Base-by-base conservation (phyloP, 2,329 filamentous ascomycete species). In the Chalaropsis thielavioides region DNA sequence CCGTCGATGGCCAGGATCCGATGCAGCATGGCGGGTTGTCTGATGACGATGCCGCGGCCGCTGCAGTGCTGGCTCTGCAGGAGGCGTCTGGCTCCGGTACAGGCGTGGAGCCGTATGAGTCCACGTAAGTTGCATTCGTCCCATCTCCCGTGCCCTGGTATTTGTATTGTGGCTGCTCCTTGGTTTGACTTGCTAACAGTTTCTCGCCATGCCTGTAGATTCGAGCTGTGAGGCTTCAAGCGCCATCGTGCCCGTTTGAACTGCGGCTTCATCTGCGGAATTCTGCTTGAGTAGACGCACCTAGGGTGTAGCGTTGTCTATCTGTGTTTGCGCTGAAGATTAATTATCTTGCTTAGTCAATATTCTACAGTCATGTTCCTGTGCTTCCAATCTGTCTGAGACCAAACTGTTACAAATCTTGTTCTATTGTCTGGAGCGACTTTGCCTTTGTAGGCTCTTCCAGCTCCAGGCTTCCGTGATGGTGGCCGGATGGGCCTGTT, bases 101-200 rank as follows among this genome's bases (percentile, higher is more conserved):
- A 13, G 61, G 43, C 43, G 61, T 62, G 17, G 61, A 62, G 61
- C 41, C 27, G 61, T 62, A 38, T 17, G 61, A 62, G 31, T 31
- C 61, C 7, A 51, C 61, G 61, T 62, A 22, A 62, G 61, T 62
- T 17, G 11, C 8, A 19, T 31, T 22, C 8, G 8, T 35, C 15
- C n/a, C 17, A 38, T 35, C 15, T 51, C 3, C 35, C 8, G 35
- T 38, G 35, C 10, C 10, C 35, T 8, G 35, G 35, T 10, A 38
- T 38, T 1, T 38, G 6, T 8, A 4, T 4, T 38, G 35, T 31
- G 31, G 31, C 19, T 3, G 17, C 56, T 60, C 43, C 8, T 8
- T 56, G 13, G 1, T 6, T 27, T 56, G 3, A 1, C 31, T 3
- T 61, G n/a, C 58, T 61, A 31, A 61, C 22, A n/a, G 8, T 61